Percentiles rank a stretch among this genome's conserved stretches.
These are phyloP conservation scores for Wallacemonas rigidus DNA, from an alignment of 208 protist genomes.

Conservation along the genomic window DNA sequence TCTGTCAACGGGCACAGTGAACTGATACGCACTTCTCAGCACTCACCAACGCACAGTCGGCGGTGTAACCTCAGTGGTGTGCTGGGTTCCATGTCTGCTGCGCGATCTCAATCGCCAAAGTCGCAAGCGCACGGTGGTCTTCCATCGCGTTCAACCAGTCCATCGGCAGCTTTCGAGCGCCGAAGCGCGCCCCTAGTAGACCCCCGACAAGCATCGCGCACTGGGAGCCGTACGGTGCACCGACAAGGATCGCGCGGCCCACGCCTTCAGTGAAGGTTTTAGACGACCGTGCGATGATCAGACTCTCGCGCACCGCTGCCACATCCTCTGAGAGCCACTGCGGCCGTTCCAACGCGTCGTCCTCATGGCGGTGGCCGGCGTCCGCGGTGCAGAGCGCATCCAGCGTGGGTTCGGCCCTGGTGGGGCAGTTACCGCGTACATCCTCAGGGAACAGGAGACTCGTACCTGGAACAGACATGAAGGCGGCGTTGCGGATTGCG, in stretches of 20 bases:
- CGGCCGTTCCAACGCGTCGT: neutral
- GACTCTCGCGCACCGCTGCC: conserved; percentile 46
- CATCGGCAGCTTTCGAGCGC: conserved; percentile 62
- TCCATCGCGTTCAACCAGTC: conserved; percentile 77
- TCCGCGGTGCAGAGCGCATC: neutral
- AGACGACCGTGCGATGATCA: conserved; percentile 52
- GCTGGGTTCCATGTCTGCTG: conserved; percentile 89
- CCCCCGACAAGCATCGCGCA: conserved; percentile 82
- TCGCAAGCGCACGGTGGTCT: conserved; percentile 62
- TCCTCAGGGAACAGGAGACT: conserved; percentile 58
- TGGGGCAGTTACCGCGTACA: conserved; percentile 24
- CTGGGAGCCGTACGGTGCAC: conserved; percentile 45
- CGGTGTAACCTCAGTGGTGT: conserved; percentile 29
- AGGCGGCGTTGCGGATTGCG: conserved; percentile 65
- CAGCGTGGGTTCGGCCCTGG: too few relatives aligned
- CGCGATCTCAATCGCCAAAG: conserved; percentile 70
- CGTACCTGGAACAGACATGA: conserved; percentile 52
- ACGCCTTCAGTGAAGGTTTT: conserved; percentile 62
- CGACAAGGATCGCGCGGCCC: conserved; percentile 49
- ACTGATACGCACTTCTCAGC: too few relatives aligned
- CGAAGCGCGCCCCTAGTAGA: conserved; percentile 69
- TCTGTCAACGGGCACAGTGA: too few relatives aligned
- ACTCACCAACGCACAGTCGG: too few relatives aligned
- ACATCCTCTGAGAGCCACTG: conserved; percentile 29
- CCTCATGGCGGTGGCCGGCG: neutral